Evolutionary conservation across 768 basidiomycete species (phyloP), one percentile per base, ranked within the genome.

Genomic region (Pluteus cervinus): DNA sequence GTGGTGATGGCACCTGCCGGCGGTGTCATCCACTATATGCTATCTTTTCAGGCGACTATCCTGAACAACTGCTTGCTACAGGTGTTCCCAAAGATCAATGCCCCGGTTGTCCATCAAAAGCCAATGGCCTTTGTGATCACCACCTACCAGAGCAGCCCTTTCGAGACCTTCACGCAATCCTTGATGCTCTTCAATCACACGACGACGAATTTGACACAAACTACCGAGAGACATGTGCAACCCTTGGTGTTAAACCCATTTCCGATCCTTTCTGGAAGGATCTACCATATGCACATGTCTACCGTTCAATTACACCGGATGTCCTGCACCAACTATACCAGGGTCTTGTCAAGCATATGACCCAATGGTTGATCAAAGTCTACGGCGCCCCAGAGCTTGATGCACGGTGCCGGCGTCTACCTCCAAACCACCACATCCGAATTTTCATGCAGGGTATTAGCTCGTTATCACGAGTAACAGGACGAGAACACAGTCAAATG

Each of bases 321-420:
- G 42, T 71, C 16, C 59, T 76, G 1, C 71, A 76, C 41, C 68
- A 74, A 42, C 40, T 74, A 0, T 63, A 68, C 41, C 69, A 75
- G 44, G 73, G 73, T 0, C 41, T 70, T 3, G 3, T 61, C n/a
- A 60, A 61, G 36, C 57, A 66, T 34, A 31, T 65, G 8, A 35
- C 61, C 12, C 4, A 17, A 1, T 67, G 65, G 65, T n/a, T 66
- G 8, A 45, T 34, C 10, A 3, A 37, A 2, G 46, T 48, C 0
- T 58, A 32, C 34, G 52, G 55, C 1, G 37, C 47, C 7, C 42
- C 35, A 5, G 65, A 70, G 39, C 53, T 69, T 29, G 65, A 69
- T 43, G 53, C 56, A 3, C 54, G 57, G 2, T 53, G 56, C 24
- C 42, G 46, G 1, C 47, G 55, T 1, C 37, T 68, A 1, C 62